Percentiles rank a stretch among this genome's conserved stretches.
phyloP scores from a whole-genome alignment of 495 filamentous ascomycete species.

The Halenospora varia region DNA sequence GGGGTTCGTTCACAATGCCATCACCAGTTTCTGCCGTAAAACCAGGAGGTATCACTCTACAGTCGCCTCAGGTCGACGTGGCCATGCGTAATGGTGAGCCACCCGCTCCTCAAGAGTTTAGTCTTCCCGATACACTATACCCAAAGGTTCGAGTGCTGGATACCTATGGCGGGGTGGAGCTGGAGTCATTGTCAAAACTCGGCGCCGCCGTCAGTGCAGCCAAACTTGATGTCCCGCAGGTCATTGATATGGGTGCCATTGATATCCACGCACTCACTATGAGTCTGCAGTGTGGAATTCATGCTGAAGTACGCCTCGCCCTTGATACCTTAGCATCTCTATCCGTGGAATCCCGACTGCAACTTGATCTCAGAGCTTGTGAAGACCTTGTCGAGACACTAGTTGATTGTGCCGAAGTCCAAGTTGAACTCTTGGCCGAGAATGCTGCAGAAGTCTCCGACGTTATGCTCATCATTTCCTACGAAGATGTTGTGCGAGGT shows the following conservation, averaged over 20 bases:
- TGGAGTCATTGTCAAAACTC: constrained; percentile 55
- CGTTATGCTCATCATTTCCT: constrained; percentile 70
- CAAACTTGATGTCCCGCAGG: constrained; percentile 68
- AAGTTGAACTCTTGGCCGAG: constrained; percentile 73
- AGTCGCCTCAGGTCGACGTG: constrained; percentile 19
- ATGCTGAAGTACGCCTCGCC: constrained; percentile 81
- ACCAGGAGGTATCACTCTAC: constrained; percentile 9
- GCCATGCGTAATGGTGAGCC: neutral
- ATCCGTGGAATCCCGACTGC: constrained; percentile 56
- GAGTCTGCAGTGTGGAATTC: constrained; percentile 88
- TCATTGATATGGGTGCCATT: constrained; percentile 78
- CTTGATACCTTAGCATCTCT: constrained; percentile 77
- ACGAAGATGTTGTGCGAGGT: constrained; percentile 81
- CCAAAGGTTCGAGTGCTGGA: constrained; percentile 58
- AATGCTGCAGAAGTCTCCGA: constrained; percentile 81
- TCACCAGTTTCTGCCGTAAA: constrained; percentile 22
- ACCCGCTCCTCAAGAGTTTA: constrained; percentile 22
- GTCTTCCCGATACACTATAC: constrained; percentile 42
- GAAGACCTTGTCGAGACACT: constrained; percentile 86
- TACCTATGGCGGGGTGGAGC: constrained; percentile 61
- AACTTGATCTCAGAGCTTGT: constrained; percentile 67
- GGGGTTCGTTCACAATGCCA: constrained; percentile 19
- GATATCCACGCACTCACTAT: constrained; percentile 90
- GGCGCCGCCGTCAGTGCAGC: constrained; percentile 57
- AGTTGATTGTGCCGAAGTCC: constrained; percentile 86